phyloP scores from a whole-genome alignment of 306 rosid genomes.

The Casuarina cunninghamiana region DNA sequence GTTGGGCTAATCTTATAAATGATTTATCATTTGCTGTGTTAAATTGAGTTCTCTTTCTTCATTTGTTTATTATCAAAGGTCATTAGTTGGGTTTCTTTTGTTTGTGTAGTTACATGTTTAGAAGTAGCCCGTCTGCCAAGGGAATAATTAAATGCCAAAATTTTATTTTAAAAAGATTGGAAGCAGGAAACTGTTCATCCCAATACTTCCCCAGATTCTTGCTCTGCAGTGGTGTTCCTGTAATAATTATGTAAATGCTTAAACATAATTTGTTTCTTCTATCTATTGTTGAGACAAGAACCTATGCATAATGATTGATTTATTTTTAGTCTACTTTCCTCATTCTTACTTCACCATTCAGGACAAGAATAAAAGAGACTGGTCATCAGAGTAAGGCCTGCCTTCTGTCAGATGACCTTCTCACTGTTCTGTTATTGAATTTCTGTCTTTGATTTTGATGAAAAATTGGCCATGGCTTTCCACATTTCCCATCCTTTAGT shows the following conservation, averaged over 20 bases:
- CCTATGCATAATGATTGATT: background rate
- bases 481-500: background rate
- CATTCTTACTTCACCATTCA: background rate
- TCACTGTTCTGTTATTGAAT: background rate
- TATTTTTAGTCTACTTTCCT: background rate
- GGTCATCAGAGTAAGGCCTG: background rate
- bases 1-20: background rate
- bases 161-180: background rate
- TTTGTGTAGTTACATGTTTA: background rate
- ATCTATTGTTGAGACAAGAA: background rate
- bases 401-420: background rate
- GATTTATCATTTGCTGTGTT: background rate
- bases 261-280: too few relatives aligned
- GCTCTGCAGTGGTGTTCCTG: background rate
- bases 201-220: background rate
- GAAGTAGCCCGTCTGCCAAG: background rate
- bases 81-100: background rate
- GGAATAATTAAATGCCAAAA: background rate
- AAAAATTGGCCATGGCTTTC: background rate
- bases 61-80: too few relatives aligned
- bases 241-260: background rate
- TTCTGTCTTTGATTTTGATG: background rate
- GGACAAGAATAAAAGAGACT: background rate
- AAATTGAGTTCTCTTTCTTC: background rate
- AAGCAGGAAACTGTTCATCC: background rate